phyloP scores from a whole-genome alignment of 148 eudicot species.

The Camellia sinensis region DNA sequence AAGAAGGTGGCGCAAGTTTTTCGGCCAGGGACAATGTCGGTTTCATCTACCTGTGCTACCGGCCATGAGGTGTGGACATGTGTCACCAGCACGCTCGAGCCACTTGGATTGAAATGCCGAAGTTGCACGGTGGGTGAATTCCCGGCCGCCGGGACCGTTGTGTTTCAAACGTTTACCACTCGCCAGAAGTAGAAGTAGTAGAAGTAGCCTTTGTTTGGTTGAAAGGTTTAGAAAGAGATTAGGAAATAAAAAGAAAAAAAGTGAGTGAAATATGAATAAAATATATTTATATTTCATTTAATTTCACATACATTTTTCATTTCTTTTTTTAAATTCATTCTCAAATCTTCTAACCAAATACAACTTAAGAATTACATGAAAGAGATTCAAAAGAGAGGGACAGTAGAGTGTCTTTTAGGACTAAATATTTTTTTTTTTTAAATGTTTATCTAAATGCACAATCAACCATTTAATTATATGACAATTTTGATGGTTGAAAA shows the following conservation, averaged over 20 bases:
- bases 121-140: conserved; percentile 49
- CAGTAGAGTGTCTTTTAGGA: conserved; percentile 7
- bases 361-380: neutral
- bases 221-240: no score
- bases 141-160: conserved; percentile 48
- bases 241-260: no score
- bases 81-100: conserved; percentile 42
- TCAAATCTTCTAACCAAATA: no score
- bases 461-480: no score
- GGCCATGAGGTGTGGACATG: conserved; percentile 35
- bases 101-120: conserved; percentile 45
- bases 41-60: conserved; percentile 39
- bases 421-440: conserved; percentile 11
- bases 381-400: neutral
- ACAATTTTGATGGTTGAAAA: no score
- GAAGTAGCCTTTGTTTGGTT: no score
- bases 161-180: conserved; percentile 50
- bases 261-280: no score
- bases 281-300: no score
- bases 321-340: no score
- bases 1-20: conserved; percentile 54
- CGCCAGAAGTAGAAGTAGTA: conserved; percentile 35
- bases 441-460: neutral
- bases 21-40: conserved; percentile 54
- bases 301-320: no score